A percentile compares a stretch with the other conserved stretches of the same genome.
Evolutionary conservation across 129 eudicot genomes (phyloP).

Genomic region (Centella asiatica): DNA sequence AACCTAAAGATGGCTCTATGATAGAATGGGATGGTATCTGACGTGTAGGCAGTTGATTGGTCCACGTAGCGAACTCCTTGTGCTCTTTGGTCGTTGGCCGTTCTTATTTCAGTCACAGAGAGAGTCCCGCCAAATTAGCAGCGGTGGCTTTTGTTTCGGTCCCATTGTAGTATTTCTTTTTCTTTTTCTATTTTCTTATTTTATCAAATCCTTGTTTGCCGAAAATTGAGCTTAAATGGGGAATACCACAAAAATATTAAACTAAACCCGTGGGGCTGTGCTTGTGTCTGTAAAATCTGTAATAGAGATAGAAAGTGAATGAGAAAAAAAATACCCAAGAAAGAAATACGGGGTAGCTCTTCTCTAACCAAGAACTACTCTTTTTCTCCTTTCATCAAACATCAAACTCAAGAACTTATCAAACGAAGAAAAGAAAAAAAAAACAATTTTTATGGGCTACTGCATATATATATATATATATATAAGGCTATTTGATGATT

Average conservation of each 20-base stretch:
- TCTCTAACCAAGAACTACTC: neutral
- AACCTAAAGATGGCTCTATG: too few species aligned
- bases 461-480: too few species aligned
- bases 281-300: too few species aligned
- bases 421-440: neutral
- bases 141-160: slow-evolving; percentile 17
- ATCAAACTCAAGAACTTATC: neutral
- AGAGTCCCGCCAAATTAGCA: slow-evolving; percentile 16
- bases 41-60: neutral
- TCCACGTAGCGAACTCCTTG: neutral
- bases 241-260: too few species aligned
- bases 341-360: neutral
- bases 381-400: neutral
- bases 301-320: neutral
- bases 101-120: neutral
- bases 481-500: neutral
- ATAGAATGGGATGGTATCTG: neutral
- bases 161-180: neutral
- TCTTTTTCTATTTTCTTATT: neutral
- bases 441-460: neutral
- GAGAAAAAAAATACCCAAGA: neutral
- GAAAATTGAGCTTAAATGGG: too few species aligned
- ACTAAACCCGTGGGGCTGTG: too few species aligned
- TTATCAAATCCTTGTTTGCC: too few species aligned
- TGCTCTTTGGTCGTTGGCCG: neutral